A percentile compares a stretch with the other conserved stretches of the same genome.
Evolutionary conservation across 2,329 filamentous ascomycete genomes (phyloP).

Genomic region (Sporothrix luriei): DNA sequence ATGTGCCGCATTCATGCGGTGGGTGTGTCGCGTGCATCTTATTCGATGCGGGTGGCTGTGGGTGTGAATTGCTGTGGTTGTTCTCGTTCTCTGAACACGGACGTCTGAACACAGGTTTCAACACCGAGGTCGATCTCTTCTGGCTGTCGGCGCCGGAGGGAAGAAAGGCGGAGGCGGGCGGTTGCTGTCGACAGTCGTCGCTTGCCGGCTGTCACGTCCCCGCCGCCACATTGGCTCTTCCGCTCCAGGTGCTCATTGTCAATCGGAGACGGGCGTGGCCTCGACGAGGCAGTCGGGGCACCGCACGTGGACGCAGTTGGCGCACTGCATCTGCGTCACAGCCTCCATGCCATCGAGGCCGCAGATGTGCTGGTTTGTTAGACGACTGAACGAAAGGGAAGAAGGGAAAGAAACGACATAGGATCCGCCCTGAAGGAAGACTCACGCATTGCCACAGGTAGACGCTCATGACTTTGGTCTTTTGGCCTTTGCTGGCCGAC

Average conservation of each 20-base stretch:
- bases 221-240: too few relatives aligned
- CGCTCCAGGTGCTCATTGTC: conserved; percentile 4
- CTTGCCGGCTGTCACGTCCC: background rate
- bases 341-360: conserved; percentile 33
- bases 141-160: conserved; percentile 21
- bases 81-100: background rate
- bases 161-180: background rate
- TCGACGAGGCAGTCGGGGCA: conserved; percentile 33
- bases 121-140: background rate
- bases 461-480: conserved; percentile 7
- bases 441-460: conserved; percentile 33
- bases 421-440: background rate
- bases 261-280: conserved; percentile 20
- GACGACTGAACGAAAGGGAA: background rate
- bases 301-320: conserved; percentile 35
- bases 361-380: conserved; percentile 32
- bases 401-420: background rate
- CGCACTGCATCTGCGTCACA: conserved; percentile 32
- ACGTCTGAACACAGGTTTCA: too few relatives aligned
- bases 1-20: background rate
- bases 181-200: background rate
- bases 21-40: background rate
- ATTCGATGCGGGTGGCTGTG: background rate
- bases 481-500: conserved; percentile 2
- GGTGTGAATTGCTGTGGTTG: background rate